Conservation (phyloP, 2,329 filamentous ascomycete species). For the Microsporum canis region DNA sequence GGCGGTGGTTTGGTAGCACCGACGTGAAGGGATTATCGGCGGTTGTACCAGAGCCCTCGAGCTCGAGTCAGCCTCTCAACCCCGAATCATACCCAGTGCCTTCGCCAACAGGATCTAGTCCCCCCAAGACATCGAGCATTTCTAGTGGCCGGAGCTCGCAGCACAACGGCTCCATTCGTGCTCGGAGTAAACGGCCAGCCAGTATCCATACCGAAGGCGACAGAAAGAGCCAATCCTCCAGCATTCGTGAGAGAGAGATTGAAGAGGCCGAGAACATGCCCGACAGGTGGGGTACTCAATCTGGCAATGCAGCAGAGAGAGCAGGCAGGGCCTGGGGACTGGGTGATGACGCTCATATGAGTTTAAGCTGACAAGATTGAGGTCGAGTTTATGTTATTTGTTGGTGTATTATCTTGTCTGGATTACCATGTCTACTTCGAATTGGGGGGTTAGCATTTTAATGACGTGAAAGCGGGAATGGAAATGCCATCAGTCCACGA, state of each 20-base stretch:
- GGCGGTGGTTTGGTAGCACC: slow-evolving; percentile 27
- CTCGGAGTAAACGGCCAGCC: slow-evolving; percentile 19
- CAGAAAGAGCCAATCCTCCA: slow-evolving; percentile 15
- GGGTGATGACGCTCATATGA: slow-evolving; percentile 75
- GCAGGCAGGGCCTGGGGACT: slow-evolving; percentile 56
- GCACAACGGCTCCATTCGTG: slow-evolving; percentile 15
- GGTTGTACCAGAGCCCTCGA: slow-evolving; percentile 6
- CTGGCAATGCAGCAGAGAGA: slow-evolving; percentile 41
- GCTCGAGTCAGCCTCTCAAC: not conserved
- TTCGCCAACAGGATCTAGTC: not conserved
- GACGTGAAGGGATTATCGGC: slow-evolving; percentile 7
- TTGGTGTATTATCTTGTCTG: not conserved
- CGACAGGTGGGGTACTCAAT: slow-evolving; percentile 44
- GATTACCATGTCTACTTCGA: not conserved
- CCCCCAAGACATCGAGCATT: slow-evolving; percentile 6
- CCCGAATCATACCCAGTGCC: slow-evolving; percentile 1
- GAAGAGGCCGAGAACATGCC: slow-evolving; percentile 38
- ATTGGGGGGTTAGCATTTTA: not conserved
- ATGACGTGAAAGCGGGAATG: not conserved
- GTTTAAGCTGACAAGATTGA: slow-evolving; percentile 50
- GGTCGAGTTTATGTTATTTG: not conserved
- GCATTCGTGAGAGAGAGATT: slow-evolving; percentile 29
- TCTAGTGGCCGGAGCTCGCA: slow-evolving; percentile 5
- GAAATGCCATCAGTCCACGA: not conserved
- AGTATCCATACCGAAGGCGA: slow-evolving; percentile 17